Conservation (phyloP, 306 rosid genomes). For the Vigna radiata region DNA sequence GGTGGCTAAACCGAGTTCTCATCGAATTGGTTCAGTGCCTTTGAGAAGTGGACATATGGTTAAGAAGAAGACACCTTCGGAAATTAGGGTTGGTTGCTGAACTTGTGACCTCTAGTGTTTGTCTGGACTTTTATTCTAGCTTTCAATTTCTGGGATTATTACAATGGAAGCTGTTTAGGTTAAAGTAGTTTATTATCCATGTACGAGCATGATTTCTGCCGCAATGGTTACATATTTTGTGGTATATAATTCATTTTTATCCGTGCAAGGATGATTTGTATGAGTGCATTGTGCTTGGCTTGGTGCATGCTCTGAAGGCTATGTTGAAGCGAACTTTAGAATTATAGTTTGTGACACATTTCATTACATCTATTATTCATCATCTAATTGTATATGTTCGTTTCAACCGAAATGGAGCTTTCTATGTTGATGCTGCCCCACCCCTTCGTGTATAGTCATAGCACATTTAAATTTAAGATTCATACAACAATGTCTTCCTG, state of each 20-base stretch:
- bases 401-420: slow-evolving; percentile 1
- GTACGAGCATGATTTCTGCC: background rate
- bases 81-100: slow-evolving; percentile 56
- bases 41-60: slow-evolving; percentile 51
- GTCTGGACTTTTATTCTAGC: too few species aligned
- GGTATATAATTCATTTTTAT: background rate
- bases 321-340: background rate
- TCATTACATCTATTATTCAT: slow-evolving; percentile 12
- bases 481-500: background rate
- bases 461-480: slow-evolving; percentile 10
- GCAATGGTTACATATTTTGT: background rate
- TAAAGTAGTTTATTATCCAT: background rate
- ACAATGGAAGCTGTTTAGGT: background rate
- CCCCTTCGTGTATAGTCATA: background rate
- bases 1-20: slow-evolving; percentile 65
- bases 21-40: slow-evolving; percentile 55
- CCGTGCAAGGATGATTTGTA: background rate
- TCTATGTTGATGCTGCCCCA: background rate
- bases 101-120: background rate
- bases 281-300: background rate
- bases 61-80: slow-evolving; percentile 86
- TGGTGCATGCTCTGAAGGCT: background rate
- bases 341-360: background rate
- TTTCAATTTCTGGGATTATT: background rate
- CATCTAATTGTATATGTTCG: background rate